Evolutionary conservation across 2,329 filamentous ascomycete genomes (phyloP).

Genomic region (Microcyclospora pomicola): DNA sequence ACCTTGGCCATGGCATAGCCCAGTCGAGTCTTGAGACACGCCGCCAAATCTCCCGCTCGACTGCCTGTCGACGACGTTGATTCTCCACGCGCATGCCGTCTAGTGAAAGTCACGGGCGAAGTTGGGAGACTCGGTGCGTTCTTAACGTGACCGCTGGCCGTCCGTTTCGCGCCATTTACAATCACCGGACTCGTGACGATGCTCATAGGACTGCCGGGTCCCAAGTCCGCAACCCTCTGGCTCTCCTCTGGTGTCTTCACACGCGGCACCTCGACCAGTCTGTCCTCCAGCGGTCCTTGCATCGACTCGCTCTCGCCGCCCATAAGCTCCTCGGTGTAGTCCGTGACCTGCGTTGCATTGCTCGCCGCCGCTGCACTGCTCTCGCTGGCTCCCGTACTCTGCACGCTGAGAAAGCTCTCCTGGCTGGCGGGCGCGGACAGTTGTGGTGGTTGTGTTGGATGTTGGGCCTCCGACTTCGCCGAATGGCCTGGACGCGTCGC

Average conservation of each 20-base stretch:
- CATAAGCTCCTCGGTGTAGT: constrained; percentile 12
- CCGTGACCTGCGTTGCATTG: constrained; percentile 18
- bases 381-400: constrained; percentile 7
- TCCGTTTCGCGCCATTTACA: constrained; percentile 52
- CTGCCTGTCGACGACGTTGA: constrained; percentile 55
- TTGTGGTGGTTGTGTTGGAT: constrained; percentile 6
- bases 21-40: constrained; percentile 67
- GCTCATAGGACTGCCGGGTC: constrained; percentile 26
- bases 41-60: constrained; percentile 71
- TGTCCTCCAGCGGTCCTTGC: constrained; percentile 5
- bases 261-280: constrained; percentile 6
- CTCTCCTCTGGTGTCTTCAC: constrained; percentile 9
- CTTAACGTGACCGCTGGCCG: constrained; percentile 62
- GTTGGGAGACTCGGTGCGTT: constrained; percentile 31
- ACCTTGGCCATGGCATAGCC: constrained; percentile 93
- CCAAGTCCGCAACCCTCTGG: constrained; percentile 1
- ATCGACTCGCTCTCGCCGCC: constrained; percentile 1
- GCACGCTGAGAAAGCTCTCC: constrained; percentile 16
- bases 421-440: constrained; percentile 19
- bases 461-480: constrained; percentile 3
- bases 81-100: constrained; percentile 53
- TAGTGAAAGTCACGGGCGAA: constrained; percentile 15
- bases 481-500: constrained; percentile 4
- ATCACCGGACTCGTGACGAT: constrained; percentile 25
- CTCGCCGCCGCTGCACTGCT: constrained; percentile 15